A percentile compares a stretch with the other conserved stretches of the same genome.
These are phyloP conservation scores for Suillus sp. DNA, from an alignment of 768 basidiomycete species.

Conservation along the genomic window DNA sequence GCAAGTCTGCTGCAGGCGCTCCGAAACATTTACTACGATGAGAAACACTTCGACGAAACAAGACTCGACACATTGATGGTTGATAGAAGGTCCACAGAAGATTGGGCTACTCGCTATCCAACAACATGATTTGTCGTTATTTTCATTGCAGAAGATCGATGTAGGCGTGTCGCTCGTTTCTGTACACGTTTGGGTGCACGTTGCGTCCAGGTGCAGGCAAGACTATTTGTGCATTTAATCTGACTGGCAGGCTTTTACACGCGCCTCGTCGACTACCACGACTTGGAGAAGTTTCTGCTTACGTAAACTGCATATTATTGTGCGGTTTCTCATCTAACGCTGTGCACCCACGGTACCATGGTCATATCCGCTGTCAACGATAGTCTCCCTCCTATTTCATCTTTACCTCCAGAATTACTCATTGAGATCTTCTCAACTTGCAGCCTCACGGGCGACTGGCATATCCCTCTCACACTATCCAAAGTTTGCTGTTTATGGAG, in stretches of 20 bases:
- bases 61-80: not conserved
- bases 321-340: not conserved
- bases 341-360: conserved; percentile 1
- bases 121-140: conserved; percentile 1
- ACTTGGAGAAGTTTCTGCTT: conserved; percentile 4
- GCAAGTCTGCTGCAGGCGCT: conserved; percentile 17
- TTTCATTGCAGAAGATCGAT: not conserved
- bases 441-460: conserved; percentile 44
- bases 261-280: not conserved
- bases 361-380: not conserved
- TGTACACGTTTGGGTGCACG: not conserved
- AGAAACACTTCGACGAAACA: not conserved
- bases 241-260: conserved; percentile 3
- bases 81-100: not conserved
- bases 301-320: not conserved
- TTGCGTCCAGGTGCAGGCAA: not conserved
- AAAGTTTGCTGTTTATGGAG: conserved; percentile 64
- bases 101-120: not conserved
- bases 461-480: conserved; percentile 51
- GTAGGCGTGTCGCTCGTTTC: not conserved
- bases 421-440: conserved; percentile 57
- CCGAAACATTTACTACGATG: not conserved
- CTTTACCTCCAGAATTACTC: conserved; percentile 62
- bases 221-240: not conserved
- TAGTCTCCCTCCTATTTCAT: conserved; percentile 20